Evolutionary conservation across 148 eudicot genomes (phyloP), one percentile per base, ranked within the genome.

Genomic region (Camellia sinensis): DNA sequence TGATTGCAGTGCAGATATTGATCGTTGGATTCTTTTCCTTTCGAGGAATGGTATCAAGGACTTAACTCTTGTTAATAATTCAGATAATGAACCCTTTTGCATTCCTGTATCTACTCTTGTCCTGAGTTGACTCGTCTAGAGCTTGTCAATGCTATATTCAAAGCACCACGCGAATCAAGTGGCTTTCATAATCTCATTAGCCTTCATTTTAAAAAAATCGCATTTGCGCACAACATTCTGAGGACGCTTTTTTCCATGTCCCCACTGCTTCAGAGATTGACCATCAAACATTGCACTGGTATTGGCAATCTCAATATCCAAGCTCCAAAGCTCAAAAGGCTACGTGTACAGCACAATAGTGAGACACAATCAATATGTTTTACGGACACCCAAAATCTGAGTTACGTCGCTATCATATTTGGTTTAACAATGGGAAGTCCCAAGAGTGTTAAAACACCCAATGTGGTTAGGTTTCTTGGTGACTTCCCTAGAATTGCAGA

Each of bases 91-190:
- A 17, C 48, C 64, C 3, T 54, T 5, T 14, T 73, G 19, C 76
- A 56, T 53, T 53, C 76, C 5, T 73, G 45, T 56, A 37, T 73
- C 17, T 73, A 53, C 29, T 73, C 76, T 73, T 71, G 75, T 71
- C 75, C 41, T n/a, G 41, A 19, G 56, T 50, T 71, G 75, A 71
- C 59, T 48, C 75, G 2, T 5, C 15, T 71, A 41, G 21, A 71
- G 59, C 75, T 73, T 21, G 9, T 7, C 44, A 73, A 73, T n/a
- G 53, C n/a, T 40, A 53, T 29, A 53, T 6, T 73, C 45, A 70
- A 54, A 6, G 46, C 46, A 54, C 76, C 76, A 53, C 46, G n/a
- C 10, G 56, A 50, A 10, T 50, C 50, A 4, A 21, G 8, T 46
- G 56, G 60, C 60, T 71, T 71, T 50, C 41, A 21, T 22, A 71